Percentiles rank a stretch among this genome's conserved stretches.
phyloP scores from a whole-genome alignment of 768 basidiomycete genomes.

The Rhodotorula kratochvilovae region DNA sequence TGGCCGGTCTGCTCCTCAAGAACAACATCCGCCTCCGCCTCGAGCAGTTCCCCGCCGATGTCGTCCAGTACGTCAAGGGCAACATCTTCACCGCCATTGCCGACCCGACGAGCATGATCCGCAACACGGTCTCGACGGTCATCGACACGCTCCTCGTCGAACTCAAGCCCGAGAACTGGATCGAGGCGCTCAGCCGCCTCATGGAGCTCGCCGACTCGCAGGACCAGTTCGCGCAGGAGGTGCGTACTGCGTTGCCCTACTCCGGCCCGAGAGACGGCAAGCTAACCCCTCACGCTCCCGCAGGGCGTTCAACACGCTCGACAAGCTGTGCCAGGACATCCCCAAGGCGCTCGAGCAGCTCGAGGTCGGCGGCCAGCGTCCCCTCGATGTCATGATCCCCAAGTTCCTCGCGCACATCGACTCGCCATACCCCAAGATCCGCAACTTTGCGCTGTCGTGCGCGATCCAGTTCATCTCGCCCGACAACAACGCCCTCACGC shows the following conservation, averaged over 20 bases:
- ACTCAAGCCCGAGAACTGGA: slow-evolving; percentile 88
- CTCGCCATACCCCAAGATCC: slow-evolving; percentile 80
- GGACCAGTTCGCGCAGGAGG: slow-evolving; percentile 78
- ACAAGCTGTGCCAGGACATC: slow-evolving; percentile 95
- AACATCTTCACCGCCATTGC: slow-evolving; percentile 70
- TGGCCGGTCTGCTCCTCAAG: slow-evolving; percentile 95
- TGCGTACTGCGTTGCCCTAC: slow-evolving; percentile 49
- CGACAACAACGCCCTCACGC: slow-evolving; percentile 66
- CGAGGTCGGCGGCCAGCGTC: slow-evolving; percentile 84
- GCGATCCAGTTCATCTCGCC: slow-evolving; percentile 82
- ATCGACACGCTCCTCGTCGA: slow-evolving; percentile 83
- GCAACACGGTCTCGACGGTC: slow-evolving; percentile 89
- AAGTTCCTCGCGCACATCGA: slow-evolving; percentile 86
- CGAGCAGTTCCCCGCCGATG: slow-evolving; percentile 58
- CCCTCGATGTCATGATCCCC: slow-evolving; percentile 93
- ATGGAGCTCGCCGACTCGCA: slow-evolving; percentile 71
- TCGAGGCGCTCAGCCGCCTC: slow-evolving; percentile 82
- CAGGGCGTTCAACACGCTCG: slow-evolving; percentile 89
- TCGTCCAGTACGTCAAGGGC: slow-evolving; percentile 63
- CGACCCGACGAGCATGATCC: slow-evolving; percentile 77
- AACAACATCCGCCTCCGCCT: slow-evolving; percentile 82
- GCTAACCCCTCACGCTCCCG: not conserved
- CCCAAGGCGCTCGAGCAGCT: slow-evolving; percentile 84
- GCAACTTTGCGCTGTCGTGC: slow-evolving; percentile 86
- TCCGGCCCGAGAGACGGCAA: not conserved